Evolutionary conservation across 1,139 yeast species (phyloP).

Genomic region (Magnusiomyces magnusii): DNA sequence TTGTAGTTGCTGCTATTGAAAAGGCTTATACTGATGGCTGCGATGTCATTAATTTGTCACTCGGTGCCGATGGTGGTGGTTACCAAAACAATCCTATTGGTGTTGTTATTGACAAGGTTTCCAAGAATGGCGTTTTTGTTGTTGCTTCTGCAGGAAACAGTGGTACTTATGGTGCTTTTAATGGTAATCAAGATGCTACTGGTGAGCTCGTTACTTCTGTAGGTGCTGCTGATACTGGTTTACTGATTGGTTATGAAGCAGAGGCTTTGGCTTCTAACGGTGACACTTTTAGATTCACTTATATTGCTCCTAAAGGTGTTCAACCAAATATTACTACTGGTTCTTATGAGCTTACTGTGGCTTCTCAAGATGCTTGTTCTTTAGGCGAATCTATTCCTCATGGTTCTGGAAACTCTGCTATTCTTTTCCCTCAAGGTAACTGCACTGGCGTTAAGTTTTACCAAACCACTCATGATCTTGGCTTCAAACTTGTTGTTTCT

Average conservation of each 20-base stretch:
- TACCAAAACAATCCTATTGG: conserved; percentile 15
- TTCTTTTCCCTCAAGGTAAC: conserved; percentile 4
- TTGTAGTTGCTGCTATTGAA: conserved; percentile 19
- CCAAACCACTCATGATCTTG: conserved; percentile 8
- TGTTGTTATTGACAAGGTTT: conserved; percentile 16
- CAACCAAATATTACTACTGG: conserved; percentile 5
- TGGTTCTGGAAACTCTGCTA: not conserved
- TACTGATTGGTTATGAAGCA: conserved; percentile 6
- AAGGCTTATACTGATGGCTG: conserved; percentile 19
- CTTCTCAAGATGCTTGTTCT: conserved; percentile 5
- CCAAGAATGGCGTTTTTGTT: conserved; percentile 16
- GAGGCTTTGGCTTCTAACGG: not conserved
- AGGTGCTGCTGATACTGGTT: conserved; percentile 11
- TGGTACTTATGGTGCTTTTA: conserved; percentile 11
- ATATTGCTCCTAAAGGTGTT: conserved; percentile 6
- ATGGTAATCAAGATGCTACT: conserved; percentile 13
- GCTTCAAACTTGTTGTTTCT: conserved; percentile 9
- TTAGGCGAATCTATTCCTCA: not conserved
- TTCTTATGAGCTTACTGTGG: not conserved
- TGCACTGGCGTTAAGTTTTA: conserved; percentile 11
- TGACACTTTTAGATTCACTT: conserved; percentile 8
- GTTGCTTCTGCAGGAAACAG: conserved; percentile 21
- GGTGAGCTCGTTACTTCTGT: conserved; percentile 14
- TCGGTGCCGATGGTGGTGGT: conserved; percentile 18
- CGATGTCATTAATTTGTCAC: conserved; percentile 20